Base-by-base conservation (phyloP, 371 early-diverging fungal species). In the Capniomyces stellatus region DNA sequence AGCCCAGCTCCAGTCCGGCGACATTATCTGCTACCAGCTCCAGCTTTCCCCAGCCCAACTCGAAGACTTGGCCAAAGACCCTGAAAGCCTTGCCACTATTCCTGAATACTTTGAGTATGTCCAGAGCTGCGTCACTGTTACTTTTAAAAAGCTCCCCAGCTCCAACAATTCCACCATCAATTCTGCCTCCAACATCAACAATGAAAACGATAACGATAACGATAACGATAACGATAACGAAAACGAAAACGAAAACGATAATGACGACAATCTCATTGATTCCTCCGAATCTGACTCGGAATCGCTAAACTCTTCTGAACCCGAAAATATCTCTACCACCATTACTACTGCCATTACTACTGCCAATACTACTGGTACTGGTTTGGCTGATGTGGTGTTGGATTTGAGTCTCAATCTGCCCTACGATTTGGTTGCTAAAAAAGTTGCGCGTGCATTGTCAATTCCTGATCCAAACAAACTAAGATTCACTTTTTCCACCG, bases 1-100 rank as follows among this genome's bases (percentile, higher is more conserved):
- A 31, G 78, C 87, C 25, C 93, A 93, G 60, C 74, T 94, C 43
- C 84, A 85, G 57, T 78, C 81, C 52, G 95, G 97, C 18, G 93
- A 94, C 64, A 93, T 94, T 51, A 76, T 94, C 50, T 82, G 82
- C 60, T 80, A 82, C 62, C 91, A 90, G 63, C 70, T 64, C 30
- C 69, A 67, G 35, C 40, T 52, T 21, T 52, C 39, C 1, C 62
- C 10, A 8, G 50, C 30, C 41, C 55, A n/a, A 54, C 64, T 29
- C 67, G 52, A 46, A 1, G 29, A 30, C 13, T 21, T 18, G 25
- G 27, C 52, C 0, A 31, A 42, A 1, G 46, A 41, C 6, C 24
- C 19, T 8, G 25, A 60, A 1, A 54, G 61, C 6, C 63, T 72
- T 46, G 58, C 64, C 4, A 72, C 71, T 4, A 82, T 84, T 3